These are phyloP conservation scores for Rhododendron simsii DNA, from an alignment of 148 eudicot genomes.

Conservation along the genomic window DNA sequence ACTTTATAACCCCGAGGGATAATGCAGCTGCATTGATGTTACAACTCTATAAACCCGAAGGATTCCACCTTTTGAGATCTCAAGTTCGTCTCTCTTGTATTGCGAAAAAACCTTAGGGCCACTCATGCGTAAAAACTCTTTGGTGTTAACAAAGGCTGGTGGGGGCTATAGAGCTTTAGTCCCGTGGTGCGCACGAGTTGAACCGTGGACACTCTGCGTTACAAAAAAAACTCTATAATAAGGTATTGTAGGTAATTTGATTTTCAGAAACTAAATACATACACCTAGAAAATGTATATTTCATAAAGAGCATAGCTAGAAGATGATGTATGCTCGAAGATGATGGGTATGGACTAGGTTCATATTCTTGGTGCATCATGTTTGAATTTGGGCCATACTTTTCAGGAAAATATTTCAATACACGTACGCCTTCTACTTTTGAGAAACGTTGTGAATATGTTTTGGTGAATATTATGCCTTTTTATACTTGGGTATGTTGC, in stretches of 20 bases:
- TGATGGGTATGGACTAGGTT: not conserved
- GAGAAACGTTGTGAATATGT: not conserved
- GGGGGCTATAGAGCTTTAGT: too few relatives aligned
- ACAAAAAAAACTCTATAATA: not conserved
- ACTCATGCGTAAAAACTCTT: too few relatives aligned
- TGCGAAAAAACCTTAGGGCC: too few relatives aligned
- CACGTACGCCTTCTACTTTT: not conserved
- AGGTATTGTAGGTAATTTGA: not conserved
- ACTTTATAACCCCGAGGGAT: not conserved
- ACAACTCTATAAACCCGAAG: not conserved
- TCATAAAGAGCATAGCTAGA: not conserved
- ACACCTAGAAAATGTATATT: not conserved
- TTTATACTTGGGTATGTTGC: too few relatives aligned
- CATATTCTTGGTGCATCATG: not conserved
- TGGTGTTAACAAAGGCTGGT: too few relatives aligned
- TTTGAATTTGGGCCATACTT: not conserved
- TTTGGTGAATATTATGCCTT: too few relatives aligned
- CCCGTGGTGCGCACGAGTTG: too few relatives aligned
- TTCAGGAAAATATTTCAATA: not conserved
- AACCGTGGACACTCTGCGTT: fast-evolving
- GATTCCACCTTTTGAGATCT: too few relatives aligned
- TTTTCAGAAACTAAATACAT: not conserved
- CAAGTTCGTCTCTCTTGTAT: too few relatives aligned
- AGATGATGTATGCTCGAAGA: not conserved
- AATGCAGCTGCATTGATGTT: conserved; percentile 3